Percentiles rank a stretch among this genome's conserved stretches.
These are phyloP conservation scores for Scutellaria barbata DNA, from an alignment of 257 asterid species.

Conservation along the genomic window DNA sequence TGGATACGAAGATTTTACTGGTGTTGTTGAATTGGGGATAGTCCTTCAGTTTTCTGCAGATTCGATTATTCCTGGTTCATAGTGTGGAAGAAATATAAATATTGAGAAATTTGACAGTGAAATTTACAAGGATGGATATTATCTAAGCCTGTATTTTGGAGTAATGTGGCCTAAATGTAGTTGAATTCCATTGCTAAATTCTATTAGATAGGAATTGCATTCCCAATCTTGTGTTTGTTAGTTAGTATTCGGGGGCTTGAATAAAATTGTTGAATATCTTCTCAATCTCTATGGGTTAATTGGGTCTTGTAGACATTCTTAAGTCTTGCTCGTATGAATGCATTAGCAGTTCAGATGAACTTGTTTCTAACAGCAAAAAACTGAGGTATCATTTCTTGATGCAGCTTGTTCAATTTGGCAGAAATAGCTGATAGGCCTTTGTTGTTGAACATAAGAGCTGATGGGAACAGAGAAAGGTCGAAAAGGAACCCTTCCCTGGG, in stretches of 20 bases:
- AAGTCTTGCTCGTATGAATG: background rate
- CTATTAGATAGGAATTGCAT: background rate
- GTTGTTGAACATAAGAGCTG: slow-evolving; percentile 45
- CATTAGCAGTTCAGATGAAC: slow-evolving; percentile 8
- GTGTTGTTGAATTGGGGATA: background rate
- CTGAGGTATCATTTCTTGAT: slow-evolving; percentile 75
- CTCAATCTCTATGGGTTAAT: background rate
- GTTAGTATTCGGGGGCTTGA: background rate
- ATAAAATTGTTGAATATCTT: background rate
- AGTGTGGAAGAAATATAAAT: background rate
- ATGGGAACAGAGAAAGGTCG: slow-evolving; percentile 43
- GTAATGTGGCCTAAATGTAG: slow-evolving; percentile 19
- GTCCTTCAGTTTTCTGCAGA: slow-evolving; percentile 6
- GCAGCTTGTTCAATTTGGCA: slow-evolving; percentile 97
- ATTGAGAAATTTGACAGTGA: background rate
- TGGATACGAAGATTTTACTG: background rate
- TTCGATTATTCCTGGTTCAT: background rate
- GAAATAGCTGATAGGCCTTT: slow-evolving; percentile 52
- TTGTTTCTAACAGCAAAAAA: slow-evolving; percentile 32
- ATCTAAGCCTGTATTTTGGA: no score
- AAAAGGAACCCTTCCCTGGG: slow-evolving; percentile 36
- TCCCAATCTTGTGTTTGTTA: background rate
- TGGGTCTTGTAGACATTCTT: background rate
- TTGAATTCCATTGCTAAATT: background rate
- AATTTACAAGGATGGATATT: background rate